Base-by-base conservation (phyloP, 1,139 yeast species). In the Arxiozyma slooffiae region DNA sequence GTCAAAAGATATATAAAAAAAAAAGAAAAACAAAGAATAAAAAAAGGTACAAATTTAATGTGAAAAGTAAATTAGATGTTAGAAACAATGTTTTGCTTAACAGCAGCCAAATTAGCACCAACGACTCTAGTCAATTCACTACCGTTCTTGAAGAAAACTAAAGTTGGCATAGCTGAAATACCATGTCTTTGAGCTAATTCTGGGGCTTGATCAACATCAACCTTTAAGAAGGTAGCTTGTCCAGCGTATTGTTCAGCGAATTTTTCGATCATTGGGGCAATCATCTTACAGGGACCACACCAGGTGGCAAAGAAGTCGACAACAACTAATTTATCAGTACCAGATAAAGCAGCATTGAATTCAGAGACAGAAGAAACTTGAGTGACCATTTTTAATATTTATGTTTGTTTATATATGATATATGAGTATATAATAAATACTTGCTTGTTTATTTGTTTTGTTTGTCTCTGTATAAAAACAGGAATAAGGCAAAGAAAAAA, bases 221-320 rank as follows among this genome's bases (percentile, higher is more conserved):
- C 79, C 76, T 88, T 87, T 77, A 79, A 75, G 77, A 89, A 88
- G 60, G 75, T 77, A 59, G 83, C 90, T 47, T 73, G 69, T 21
- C 49, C 52, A 38, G 74, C 69, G 71, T 73, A 76, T 61, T 79
- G 76, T 48, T 72, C 69, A 41, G 81, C 70, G 66, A 88, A 83
- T 71, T 85, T 85, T 63, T 87, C 94, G 62, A 89, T 72, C 73
- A 86, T 74, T 67, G 97, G 97, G 55, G 96, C 89, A 74, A 89
- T 83, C 82, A 85, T 85, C 76, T 88, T 88, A 76, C 97, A 89
- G 55, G 97, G 96, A 61, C 96, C 96, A 72, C 97, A 89, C 96
- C 97, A 89, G 55, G 90, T 82, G 60, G 97, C 96, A 63, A 82
- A 87, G 74, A 89, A 89, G 74, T 89, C 97, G 57, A 89, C 87